Evolutionary conservation across 352 stramenopile species (phyloP).

Genomic region (Blastocystis sp.): DNA sequence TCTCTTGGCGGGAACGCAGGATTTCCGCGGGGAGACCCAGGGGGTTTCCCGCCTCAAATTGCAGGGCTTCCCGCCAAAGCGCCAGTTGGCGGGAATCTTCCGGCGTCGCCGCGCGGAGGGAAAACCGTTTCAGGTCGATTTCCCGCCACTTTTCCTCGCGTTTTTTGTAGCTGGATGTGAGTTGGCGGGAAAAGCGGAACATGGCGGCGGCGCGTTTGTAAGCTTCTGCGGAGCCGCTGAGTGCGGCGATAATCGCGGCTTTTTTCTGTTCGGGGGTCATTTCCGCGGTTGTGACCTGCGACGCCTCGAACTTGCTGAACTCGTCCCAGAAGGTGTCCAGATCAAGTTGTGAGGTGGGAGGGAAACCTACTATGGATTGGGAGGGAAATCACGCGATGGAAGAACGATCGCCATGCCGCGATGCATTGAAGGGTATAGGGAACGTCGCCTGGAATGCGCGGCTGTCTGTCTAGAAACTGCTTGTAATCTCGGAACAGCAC

Average conservation of each 20-base stretch:
- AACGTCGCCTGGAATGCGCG: background rate
- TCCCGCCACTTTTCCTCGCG: background rate
- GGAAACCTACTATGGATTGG: background rate
- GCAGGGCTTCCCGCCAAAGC: background rate
- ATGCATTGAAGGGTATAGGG: background rate
- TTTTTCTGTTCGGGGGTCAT: background rate
- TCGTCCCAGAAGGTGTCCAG: slow-evolving; percentile 26
- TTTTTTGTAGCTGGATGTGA: background rate
- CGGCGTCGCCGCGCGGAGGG: background rate
- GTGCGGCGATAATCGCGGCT: background rate
- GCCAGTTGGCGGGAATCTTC: background rate
- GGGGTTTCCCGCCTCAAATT: background rate
- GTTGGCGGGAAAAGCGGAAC: background rate
- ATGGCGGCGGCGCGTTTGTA: background rate
- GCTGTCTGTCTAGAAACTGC: background rate
- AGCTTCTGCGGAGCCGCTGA: background rate
- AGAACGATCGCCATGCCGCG: background rate
- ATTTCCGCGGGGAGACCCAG: background rate
- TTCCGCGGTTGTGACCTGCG: background rate
- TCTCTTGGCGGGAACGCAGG: background rate
- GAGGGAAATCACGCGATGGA: background rate
- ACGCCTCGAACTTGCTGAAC: slow-evolving; percentile 4
- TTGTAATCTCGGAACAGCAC: slow-evolving; percentile 1
- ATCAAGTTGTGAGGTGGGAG: background rate
- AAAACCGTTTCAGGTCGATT: background rate